Evolutionary conservation across 2,329 filamentous ascomycete species (phyloP), one percentile per base, ranked within the genome.

Genomic region (Macroventuria anomochaeta): DNA sequence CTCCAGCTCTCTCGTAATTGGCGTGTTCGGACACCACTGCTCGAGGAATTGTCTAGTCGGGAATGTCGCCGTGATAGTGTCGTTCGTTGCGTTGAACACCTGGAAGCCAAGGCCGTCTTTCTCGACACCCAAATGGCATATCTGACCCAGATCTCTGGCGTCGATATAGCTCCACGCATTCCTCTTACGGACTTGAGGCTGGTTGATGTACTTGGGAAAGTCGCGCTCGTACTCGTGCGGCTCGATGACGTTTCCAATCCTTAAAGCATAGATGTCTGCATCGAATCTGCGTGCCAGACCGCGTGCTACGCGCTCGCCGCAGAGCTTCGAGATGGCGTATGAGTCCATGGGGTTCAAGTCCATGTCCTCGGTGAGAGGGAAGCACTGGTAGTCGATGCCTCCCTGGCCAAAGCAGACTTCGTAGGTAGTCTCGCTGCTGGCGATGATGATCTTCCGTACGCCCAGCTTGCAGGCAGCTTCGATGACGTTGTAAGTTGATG

Each of bases 151-250:
- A 61, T 88, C 85, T 3, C 84, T 70, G 0, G 83, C 83, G 65
- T 88, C 85, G 18, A 84, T 85, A 65, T 88, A 88, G 18, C 78
- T 81, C 85, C 85, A 88, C 0, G 82, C 85, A 64, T 87, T 85
- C 1, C 80, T 74, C 62, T 83, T 83, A 47, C 83, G 76, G 2
- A 74, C 75, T 55, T 76, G 75, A 0, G 84, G 84, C 23, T 81
- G 64, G 17, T 73, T 72, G 23, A 86, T 76, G 57, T 82, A 83
- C 3, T 64, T 72, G 0, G 79, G 76, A 55, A 87, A 87, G 49
- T 81, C 76, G 2, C 72, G 67, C 46, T 75, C 78, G 58, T 87
- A 87, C 64, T 87, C 84, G 41, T 86, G 81, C 3, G 84, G 85
- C 53, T 84, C 83, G 53, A 88, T 79, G 5, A 88, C 81, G 47